phyloP scores from a whole-genome alignment of 2,329 filamentous ascomycete species.

The Fusarium ambrosium region DNA sequence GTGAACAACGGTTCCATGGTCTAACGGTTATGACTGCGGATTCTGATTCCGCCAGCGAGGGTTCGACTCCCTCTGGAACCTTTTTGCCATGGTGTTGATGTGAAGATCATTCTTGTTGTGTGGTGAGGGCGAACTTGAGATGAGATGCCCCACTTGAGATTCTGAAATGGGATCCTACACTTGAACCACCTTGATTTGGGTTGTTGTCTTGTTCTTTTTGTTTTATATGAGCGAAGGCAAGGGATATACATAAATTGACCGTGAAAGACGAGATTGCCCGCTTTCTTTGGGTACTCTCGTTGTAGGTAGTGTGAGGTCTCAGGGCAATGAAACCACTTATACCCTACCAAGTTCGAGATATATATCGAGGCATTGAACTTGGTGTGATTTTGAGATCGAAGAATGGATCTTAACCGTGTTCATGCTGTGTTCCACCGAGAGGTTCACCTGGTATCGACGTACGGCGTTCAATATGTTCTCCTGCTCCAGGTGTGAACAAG shows the following conservation, averaged over 20 bases:
- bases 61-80: constrained; percentile 40
- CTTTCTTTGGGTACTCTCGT: neutral
- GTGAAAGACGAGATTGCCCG: neutral
- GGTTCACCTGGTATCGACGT: neutral
- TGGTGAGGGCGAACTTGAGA: neutral
- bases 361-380: neutral
- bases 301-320: neutral
- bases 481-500: neutral
- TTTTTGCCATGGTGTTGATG: constrained; percentile 7
- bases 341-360: neutral
- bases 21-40: constrained; percentile 41
- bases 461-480: neutral
- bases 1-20: constrained; percentile 32
- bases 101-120: neutral
- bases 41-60: constrained; percentile 42
- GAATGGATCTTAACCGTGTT: neutral
- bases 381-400: neutral
- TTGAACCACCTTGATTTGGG: neutral
- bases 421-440: neutral
- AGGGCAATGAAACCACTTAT: neutral
- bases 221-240: neutral
- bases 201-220: neutral
- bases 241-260: neutral
- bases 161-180: neutral
- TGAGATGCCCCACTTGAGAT: neutral